Evolutionary conservation across 2,329 filamentous ascomycete species (phyloP).

Genomic region (Talaromyces sp.): DNA sequence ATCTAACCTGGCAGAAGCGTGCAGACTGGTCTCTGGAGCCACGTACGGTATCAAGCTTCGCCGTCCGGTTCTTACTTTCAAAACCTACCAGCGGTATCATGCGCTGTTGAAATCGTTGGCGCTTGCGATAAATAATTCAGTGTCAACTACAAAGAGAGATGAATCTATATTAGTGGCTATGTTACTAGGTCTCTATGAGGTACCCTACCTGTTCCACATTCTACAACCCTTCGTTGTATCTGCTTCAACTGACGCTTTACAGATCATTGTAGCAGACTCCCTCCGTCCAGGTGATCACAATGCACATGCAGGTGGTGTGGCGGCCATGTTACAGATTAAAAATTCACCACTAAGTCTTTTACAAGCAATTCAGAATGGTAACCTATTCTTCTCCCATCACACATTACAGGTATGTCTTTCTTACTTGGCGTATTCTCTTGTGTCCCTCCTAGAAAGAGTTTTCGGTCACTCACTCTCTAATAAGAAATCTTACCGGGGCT

Average conservation of each 20-base stretch:
- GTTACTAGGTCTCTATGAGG: constrained; percentile 7
- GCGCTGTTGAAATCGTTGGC: neutral
- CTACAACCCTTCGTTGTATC: neutral
- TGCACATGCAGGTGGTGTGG: constrained; percentile 1
- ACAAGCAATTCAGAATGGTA: neutral
- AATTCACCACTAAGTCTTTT: neutral
- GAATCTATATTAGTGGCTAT: constrained; percentile 2
- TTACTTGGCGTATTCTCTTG: neutral
- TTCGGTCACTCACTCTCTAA: neutral
- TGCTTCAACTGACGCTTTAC: neutral
- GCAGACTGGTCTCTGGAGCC: neutral
- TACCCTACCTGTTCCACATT: neutral
- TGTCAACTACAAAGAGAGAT: neutral
- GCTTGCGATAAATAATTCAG: neutral
- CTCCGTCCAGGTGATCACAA: neutral
- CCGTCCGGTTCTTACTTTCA: neutral
- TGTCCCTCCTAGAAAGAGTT: neutral
- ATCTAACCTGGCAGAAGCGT: neutral
- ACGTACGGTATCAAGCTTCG: neutral
- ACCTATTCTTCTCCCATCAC: neutral
- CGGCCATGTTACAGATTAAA: neutral
- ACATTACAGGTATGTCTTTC: neutral
- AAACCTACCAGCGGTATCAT: neutral
- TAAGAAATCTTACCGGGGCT: neutral
- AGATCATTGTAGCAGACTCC: constrained; percentile 1